Conservation (phyloP, 2,329 filamentous ascomycete genomes). For the Neocucurbitaria cava region DNA sequence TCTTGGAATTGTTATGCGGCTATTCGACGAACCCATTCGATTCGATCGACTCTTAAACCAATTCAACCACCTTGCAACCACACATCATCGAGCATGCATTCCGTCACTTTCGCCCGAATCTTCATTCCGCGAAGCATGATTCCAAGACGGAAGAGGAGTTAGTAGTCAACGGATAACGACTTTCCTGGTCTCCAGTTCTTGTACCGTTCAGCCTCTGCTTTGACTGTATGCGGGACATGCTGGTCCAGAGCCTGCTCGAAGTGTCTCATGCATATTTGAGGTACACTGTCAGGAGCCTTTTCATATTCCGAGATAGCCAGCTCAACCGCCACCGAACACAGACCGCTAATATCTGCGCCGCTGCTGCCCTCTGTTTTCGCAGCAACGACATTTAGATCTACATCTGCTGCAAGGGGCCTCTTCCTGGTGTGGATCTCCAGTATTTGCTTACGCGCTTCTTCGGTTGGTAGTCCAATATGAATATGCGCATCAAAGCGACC, state of each 20-base stretch:
- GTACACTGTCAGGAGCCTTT: slow-evolving; percentile 23
- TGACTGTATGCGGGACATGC: slow-evolving; percentile 52
- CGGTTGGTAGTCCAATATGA: slow-evolving; percentile 83
- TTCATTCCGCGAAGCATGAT: not conserved
- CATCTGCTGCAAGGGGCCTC: slow-evolving; percentile 66
- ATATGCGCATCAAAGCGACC: slow-evolving; percentile 85
- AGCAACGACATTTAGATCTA: slow-evolving; percentile 71
- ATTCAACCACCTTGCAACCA: not conserved
- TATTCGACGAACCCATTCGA: not conserved
- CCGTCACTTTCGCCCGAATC: not conserved
- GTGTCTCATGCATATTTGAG: slow-evolving; percentile 53
- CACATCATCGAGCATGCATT: not conserved
- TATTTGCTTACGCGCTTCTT: slow-evolving; percentile 76
- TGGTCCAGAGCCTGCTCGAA: slow-evolving; percentile 55
- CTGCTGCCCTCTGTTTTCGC: slow-evolving; percentile 76
- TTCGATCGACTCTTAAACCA: not conserved
- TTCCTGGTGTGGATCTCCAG: slow-evolving; percentile 71
- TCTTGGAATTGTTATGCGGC: not conserved
- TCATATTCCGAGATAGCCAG: slow-evolving; percentile 43
- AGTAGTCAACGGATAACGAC: slow-evolving; percentile 32
- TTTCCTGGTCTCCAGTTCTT: slow-evolving; percentile 50
- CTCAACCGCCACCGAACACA: slow-evolving; percentile 55
- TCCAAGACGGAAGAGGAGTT: not conserved
- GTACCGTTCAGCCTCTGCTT: slow-evolving; percentile 52
- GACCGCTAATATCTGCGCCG: slow-evolving; percentile 78